Conservation (phyloP, 352 stramenopile genomes). For the Pythium aristosporum region DNA sequence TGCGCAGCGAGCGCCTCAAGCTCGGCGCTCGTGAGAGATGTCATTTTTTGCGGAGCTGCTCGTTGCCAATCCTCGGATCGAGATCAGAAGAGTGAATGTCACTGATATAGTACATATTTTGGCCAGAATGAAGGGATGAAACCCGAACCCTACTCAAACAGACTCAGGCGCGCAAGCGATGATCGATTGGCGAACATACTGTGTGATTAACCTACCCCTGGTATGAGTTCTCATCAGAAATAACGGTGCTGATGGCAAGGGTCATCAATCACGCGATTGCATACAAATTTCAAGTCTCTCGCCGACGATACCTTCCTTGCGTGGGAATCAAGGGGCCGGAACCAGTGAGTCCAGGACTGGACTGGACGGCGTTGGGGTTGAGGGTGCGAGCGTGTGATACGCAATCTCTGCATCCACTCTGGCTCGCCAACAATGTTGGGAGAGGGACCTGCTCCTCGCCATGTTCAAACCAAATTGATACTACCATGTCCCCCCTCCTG, state of each 20-base stretch:
- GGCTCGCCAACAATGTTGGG: background rate
- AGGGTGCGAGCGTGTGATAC: conserved; percentile 1
- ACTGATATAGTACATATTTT: conserved; percentile 6
- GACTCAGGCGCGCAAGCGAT: background rate
- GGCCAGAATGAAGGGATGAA: background rate
- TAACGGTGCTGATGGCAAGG: background rate
- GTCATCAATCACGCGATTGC: background rate
- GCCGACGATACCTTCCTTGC: conserved; percentile 14
- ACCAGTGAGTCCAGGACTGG: background rate
- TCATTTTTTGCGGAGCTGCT: conserved; percentile 12
- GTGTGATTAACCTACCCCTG: conserved; percentile 11
- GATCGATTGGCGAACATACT: background rate
- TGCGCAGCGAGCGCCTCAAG: conserved; percentile 54
- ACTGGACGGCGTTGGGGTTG: conserved; percentile 9
- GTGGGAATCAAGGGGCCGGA: background rate
- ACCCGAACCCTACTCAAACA: conserved; percentile 1
- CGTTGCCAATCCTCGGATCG: conserved; percentile 20
- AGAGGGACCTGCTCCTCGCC: background rate
- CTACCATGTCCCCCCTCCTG: conserved; percentile 7
- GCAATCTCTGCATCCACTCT: background rate
- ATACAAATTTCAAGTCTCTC: conserved; percentile 22
- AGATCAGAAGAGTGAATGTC: conserved; percentile 23
- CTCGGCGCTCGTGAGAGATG: conserved; percentile 22
- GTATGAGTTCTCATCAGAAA: background rate
- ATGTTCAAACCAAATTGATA: conserved; percentile 4